Base-by-base conservation (phyloP, 2,329 filamentous ascomycete genomes). In the Grosmannia penicillata region DNA sequence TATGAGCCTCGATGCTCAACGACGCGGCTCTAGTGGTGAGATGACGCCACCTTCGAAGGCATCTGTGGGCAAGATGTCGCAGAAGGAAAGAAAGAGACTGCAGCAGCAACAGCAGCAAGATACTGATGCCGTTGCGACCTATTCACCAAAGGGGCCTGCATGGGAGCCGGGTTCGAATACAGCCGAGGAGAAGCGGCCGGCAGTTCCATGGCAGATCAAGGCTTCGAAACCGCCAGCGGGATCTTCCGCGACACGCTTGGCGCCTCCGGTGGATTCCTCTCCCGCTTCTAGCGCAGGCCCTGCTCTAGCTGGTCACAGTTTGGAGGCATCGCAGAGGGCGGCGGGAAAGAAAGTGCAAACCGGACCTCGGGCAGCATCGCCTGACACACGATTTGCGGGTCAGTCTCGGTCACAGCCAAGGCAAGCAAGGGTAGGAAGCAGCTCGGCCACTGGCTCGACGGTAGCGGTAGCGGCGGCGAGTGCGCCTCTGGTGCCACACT, bases 81-180 rank as follows among this genome's bases (percentile, higher is more conserved):
- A 96, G 49, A 93, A 91, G 52, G 87, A 95, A 96, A 94, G 60
- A 82, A 74, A 52, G 74, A 86, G 46, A 47, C 54, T 4, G 46
- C 55, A 33, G 43, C 46, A 19, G 23, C 46, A 49, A 28, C 73
- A 85, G 45, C 73, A 84, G 48, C 78, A 85, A 49, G 17, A 15
- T 26, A 59, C 19, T 60, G 62, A 26, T 59, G 58, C 56, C 24
- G 56, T 61, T 8, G 57, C 60, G 42, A 56, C 60, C 24, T 38
- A 15, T 18, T n/a, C 35, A 15, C 38, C 41, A 14, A 45, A 45
- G 29, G 39, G 36, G 6, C 37, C 42, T 2, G 44, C 36, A 44
- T 55, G 6, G 48, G 55, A 18, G 59, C 62, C n/a, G 53, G 51
- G 21, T 53, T 58, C 9, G 61, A 33, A 28, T 8, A 19, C 18